Conservation (phyloP, 768 basidiomycete genomes). For the Boletellus sp. region DNA sequence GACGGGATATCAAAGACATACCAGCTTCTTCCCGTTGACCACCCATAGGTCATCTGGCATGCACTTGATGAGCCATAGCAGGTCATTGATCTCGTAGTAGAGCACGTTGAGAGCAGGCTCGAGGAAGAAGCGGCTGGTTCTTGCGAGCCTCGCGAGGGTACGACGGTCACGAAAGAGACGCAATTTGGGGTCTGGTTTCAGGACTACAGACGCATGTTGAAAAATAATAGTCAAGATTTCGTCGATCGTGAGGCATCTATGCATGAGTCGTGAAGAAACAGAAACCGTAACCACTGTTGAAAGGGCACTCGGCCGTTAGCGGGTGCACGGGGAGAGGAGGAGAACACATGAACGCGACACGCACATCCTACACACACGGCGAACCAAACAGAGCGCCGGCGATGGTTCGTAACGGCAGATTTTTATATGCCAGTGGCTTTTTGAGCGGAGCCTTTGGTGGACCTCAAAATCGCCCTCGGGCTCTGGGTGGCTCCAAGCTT, state of each 20-base stretch:
- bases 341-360: conserved; percentile 6
- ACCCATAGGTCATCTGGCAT: conserved; percentile 32
- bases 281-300: conserved; percentile 14
- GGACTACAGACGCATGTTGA: conserved; percentile 26
- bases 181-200: conserved; percentile 27
- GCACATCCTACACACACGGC: conserved; percentile 24
- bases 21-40: conserved; percentile 31
- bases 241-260: conserved; percentile 32
- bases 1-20: conserved; percentile 1
- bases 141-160: conserved; percentile 32
- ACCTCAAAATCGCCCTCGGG: not conserved
- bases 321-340: too few relatives aligned
- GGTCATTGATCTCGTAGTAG: conserved; percentile 30
- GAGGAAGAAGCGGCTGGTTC: conserved; percentile 29
- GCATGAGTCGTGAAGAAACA: conserved; percentile 25
- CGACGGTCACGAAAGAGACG: conserved; percentile 28
- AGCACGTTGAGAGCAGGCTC: conserved; percentile 32
- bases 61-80: conserved; percentile 31
- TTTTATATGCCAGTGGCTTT: conserved; percentile 11
- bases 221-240: conserved; percentile 33
- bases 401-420: not conserved
- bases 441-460: conserved; percentile 22
- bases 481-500: too few relatives aligned
- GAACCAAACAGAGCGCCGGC: conserved; percentile 10
- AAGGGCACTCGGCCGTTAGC: not conserved